phyloP scores from a whole-genome alignment of 139 green algal genomes.

The Haematococcus lacustris region DNA sequence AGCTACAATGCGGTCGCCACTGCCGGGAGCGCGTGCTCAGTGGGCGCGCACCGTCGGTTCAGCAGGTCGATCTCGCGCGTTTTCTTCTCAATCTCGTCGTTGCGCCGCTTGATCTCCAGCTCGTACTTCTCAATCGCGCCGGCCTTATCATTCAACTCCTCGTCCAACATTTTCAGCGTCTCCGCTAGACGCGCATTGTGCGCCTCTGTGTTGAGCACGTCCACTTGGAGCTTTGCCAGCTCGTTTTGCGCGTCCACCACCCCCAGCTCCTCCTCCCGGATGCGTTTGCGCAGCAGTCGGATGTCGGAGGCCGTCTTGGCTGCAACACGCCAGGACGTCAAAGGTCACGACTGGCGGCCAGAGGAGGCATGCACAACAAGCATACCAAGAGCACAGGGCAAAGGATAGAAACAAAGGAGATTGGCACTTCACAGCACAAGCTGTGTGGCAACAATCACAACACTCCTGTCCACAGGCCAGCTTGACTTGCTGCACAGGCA shows the following conservation, averaged over 20 bases:
- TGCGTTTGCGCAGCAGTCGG: conserved; percentile 19
- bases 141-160: conserved; percentile 61
- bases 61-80: conserved; percentile 76
- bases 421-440: no score
- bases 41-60: conserved; percentile 57
- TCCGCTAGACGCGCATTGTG: conserved; percentile 62
- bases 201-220: conserved; percentile 71
- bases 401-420: no score
- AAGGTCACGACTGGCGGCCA: no score
- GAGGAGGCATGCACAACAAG: no score
- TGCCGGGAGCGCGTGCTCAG: no score
- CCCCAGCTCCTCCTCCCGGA: conserved; percentile 51
- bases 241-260: conserved; percentile 68
- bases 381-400: no score
- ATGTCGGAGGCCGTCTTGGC: conserved; percentile 59
- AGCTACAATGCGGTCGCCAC: no score
- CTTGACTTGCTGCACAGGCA: no score
- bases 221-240: conserved; percentile 71
- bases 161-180: conserved; percentile 61
- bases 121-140: conserved; percentile 65
- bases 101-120: conserved; percentile 62
- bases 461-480: no score
- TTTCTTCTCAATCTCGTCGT: conserved; percentile 81
- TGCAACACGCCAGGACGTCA: background rate
- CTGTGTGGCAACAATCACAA: no score